A percentile compares a stretch with the other conserved stretches of the same genome.
These are phyloP conservation scores for Serendipita sp. DNA, from an alignment of 768 basidiomycete genomes.

Conservation along the genomic window DNA sequence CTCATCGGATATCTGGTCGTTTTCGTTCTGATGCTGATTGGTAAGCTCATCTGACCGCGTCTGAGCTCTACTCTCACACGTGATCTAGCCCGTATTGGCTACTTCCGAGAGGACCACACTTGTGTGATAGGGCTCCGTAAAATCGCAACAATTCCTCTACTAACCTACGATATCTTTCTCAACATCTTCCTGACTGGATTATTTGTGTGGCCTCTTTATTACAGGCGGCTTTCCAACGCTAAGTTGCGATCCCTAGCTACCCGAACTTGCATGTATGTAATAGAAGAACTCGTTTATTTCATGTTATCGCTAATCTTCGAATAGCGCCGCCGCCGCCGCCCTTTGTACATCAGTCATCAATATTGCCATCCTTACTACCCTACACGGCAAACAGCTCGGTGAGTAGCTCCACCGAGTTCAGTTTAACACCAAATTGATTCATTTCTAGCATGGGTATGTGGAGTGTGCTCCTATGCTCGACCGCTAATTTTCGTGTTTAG, in stretches of 20 bases:
- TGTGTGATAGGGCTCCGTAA: conserved; percentile 34
- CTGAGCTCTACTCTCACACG: background rate
- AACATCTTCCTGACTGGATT: conserved; percentile 14
- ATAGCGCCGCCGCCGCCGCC: conserved; percentile 29
- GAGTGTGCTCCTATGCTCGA: background rate
- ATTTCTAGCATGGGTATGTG: background rate
- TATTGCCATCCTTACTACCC: conserved; percentile 28
- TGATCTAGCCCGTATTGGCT: conserved; percentile 20
- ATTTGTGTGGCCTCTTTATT: conserved; percentile 32
- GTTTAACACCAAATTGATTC: conserved; percentile 13
- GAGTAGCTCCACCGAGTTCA: conserved; percentile 31
- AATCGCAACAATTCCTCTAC: conserved; percentile 28
- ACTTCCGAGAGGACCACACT: conserved; percentile 21
- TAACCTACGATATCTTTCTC: conserved; percentile 33
- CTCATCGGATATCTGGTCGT: conserved; percentile 26
- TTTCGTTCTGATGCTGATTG: conserved; percentile 24
- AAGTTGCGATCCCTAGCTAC: conserved; percentile 24
- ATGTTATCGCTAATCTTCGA: background rate
- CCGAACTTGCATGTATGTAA: conserved; percentile 27
- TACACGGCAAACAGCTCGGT: conserved; percentile 30
- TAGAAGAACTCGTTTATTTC: too few species aligned
- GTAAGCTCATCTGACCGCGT: background rate
- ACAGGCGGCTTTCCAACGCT: conserved; percentile 20
- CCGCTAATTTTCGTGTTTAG: background rate
- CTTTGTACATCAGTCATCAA: conserved; percentile 33